These are phyloP conservation scores for Ulota crispa DNA, from an alignment of 225 moss, liverwort and hornwort genomes.

Conservation along the genomic window DNA sequence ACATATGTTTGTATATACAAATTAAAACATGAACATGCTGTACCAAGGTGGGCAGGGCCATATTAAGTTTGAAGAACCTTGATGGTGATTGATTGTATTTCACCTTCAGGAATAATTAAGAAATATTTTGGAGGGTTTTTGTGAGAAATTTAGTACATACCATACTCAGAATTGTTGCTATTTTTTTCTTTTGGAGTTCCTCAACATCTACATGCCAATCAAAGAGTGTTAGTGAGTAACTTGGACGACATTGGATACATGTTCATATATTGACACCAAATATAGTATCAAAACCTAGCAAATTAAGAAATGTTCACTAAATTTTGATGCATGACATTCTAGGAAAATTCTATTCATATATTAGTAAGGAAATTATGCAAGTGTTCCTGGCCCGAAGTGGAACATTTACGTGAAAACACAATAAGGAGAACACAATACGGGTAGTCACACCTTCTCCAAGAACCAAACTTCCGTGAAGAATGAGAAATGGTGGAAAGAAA, in stretches of 20 bases:
- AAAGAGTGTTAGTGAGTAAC: background rate
- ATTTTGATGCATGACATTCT: background rate
- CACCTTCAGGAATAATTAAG: background rate
- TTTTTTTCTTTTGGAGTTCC: conserved; percentile 35
- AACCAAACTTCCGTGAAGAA: too few relatives aligned
- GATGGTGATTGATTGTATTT: background rate
- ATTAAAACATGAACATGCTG: background rate
- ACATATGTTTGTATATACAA: background rate
- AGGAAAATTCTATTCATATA: background rate
- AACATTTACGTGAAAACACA: background rate
- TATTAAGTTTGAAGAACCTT: background rate
- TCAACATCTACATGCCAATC: conserved; percentile 48
- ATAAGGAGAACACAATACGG: background rate
- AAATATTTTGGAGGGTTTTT: too few relatives aligned
- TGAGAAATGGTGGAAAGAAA: too few relatives aligned
- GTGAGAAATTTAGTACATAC: background rate
- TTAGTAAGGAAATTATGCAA: background rate
- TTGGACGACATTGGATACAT: background rate
- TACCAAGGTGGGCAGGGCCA: too few relatives aligned
- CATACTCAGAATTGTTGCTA: conserved; percentile 5
- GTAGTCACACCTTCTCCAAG: too few relatives aligned
- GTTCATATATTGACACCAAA: background rate
- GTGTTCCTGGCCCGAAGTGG: background rate
- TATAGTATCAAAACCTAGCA: background rate
- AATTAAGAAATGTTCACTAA: too few relatives aligned